Conservation (phyloP, 1,284 basidiomycete species). For the Moesziomyces antarcticus region DNA sequence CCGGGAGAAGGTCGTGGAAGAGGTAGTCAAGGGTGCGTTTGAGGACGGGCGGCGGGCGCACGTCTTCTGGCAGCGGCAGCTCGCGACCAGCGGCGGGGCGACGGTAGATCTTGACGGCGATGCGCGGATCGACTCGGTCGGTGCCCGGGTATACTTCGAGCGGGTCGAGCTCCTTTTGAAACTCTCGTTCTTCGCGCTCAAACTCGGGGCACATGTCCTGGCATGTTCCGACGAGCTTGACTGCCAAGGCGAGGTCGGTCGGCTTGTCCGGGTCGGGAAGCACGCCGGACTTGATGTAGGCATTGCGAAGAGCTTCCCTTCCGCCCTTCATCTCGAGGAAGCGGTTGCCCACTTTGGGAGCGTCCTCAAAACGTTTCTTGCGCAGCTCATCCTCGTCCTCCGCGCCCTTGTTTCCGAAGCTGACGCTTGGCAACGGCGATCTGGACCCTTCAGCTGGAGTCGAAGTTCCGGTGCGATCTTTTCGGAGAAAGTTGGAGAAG, state of each 20-base stretch:
- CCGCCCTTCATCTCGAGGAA: conserved; percentile 51
- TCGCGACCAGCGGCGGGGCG: conserved; percentile 90
- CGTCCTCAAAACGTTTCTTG: conserved; percentile 52
- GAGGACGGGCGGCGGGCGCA: conserved; percentile 86
- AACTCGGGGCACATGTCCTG: conserved; percentile 93
- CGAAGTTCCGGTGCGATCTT: conserved; percentile 31
- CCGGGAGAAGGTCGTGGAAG: conserved; percentile 81
- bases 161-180: conserved; percentile 86
- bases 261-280: conserved; percentile 85
- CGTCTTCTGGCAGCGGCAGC: conserved; percentile 83
- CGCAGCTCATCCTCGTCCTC: conserved; percentile 47
- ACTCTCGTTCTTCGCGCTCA: conserved; percentile 89
- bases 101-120: conserved; percentile 94
- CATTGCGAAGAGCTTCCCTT: conserved; percentile 72
- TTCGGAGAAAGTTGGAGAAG: conserved; percentile 47
- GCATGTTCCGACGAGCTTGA: conserved; percentile 89
- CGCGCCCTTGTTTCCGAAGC: background rate
- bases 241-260: conserved; percentile 84
- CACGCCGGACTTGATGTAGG: conserved; percentile 82
- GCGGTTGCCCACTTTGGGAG: conserved; percentile 49
- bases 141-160: conserved; percentile 76
- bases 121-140: conserved; percentile 80
- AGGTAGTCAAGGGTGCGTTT: conserved; percentile 90
- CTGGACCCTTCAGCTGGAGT: conserved; percentile 19
- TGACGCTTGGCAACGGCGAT: background rate